Base-by-base conservation (phyloP, 164 flowering plant genomes). In the Vitis amurensis region DNA sequence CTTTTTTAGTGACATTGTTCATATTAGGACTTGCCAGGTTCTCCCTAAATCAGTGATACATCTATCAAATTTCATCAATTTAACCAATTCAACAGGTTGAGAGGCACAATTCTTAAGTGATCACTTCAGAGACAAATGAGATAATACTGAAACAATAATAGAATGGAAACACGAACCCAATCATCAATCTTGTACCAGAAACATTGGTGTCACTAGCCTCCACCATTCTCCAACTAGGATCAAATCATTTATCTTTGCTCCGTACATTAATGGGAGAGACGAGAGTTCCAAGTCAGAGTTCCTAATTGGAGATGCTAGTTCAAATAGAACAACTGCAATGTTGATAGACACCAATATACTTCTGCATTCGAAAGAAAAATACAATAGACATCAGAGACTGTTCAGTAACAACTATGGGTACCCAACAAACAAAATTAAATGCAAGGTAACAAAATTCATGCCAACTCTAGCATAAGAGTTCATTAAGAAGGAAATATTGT, bases 171-270 rank as follows among this genome's bases (percentile, higher is more conserved):
- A 82, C 85, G 79, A 79, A 87, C 87, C 87, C 72, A 81, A 72
- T 77, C 77, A 10, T 86, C 77, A 82, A 82, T 83, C 81, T 72
- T 84, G 89, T 91, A 91, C 97, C 97, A 87, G 97, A 86, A 91
- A 91, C 92, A 91, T 91, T 16, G 97, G 97, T 56, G 93, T 91
- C 66, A 91, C 77, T 13, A 91, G 93, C 82, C 97, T 85, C 97
- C 93, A 89, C 97, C 93, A 89, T 73, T 89, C 93, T 67, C 97
- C 97, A 65, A 74, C 76, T 64, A 89, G 71, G 72, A 91, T 91
- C 81, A 91, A 64, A 61, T 88, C 69, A 68, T 91, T 89, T 64
- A 89, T 81, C 79, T 91, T 91, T 61, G 91, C 93, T 63, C 97
- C 97, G 73, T 89, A 91, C 13, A 88, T 30, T 63, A 79, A 64